Percentiles rank a stretch among this genome's conserved stretches.
Evolutionary conservation across 1,284 basidiomycete species (phyloP).

Genomic region (Fomitopsis schrenkii): DNA sequence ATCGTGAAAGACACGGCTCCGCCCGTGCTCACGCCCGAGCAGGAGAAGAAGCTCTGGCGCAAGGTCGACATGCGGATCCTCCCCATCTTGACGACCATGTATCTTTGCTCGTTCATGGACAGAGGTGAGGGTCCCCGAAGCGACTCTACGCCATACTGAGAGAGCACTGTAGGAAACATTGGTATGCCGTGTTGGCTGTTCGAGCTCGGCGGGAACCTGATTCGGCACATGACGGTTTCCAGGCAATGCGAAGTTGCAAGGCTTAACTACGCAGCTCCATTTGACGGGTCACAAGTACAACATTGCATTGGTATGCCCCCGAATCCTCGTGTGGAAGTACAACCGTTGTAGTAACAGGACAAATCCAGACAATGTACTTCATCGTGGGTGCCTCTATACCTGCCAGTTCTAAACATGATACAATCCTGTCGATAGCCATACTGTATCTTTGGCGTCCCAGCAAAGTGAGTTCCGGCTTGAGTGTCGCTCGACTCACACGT

Average conservation of each 20-base stretch:
- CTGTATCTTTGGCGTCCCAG: conserved; percentile 56
- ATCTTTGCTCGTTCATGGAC: conserved; percentile 63
- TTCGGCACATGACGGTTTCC: not conserved
- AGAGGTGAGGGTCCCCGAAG: conserved; percentile 33
- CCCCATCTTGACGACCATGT: conserved; percentile 64
- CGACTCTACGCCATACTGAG: not conserved
- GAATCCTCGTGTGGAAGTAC: no score
- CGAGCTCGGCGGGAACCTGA: no score
- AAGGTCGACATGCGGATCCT: conserved; percentile 63
- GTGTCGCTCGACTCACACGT: not conserved
- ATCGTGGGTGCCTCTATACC: conserved; percentile 39
- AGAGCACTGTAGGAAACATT: not conserved
- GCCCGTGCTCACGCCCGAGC: conserved; percentile 42
- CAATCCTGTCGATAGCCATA: conserved; percentile 39
- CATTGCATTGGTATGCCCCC: conserved; percentile 36
- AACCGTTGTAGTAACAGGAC: no score
- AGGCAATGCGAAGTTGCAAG: conserved; percentile 68
- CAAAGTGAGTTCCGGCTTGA: conserved; percentile 39
- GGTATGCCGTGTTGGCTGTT: not conserved
- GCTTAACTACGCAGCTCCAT: conserved; percentile 47
- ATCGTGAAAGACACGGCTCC: conserved; percentile 31
- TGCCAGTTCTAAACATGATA: no score
- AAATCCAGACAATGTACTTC: conserved; percentile 61
- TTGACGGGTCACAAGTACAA: conserved; percentile 60
- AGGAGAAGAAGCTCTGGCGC: conserved; percentile 56